phyloP scores from a whole-genome alignment of 495 filamentous ascomycete species.

The Cercophora scortea region DNA sequence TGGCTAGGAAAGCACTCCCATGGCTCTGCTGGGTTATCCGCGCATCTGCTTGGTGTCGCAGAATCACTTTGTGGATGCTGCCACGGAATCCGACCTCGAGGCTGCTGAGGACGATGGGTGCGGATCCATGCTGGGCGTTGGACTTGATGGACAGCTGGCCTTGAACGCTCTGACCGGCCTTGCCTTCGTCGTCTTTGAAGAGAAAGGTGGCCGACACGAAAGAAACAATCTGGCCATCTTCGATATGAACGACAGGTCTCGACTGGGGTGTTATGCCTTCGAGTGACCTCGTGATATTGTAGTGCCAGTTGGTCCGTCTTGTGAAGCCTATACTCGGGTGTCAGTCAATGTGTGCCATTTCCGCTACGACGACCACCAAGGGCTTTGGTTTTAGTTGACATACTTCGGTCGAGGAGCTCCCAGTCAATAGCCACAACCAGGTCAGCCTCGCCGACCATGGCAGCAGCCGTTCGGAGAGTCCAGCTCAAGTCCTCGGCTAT shows the following conservation, averaged over 20 bases:
- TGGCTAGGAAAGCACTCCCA: conserved; percentile 5
- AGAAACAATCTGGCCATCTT: conserved; percentile 59
- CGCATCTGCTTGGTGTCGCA: conserved; percentile 27
- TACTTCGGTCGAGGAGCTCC: conserved; percentile 68
- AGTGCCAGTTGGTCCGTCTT: conserved; percentile 53
- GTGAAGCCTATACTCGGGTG: conserved; percentile 44
- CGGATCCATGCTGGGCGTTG: conserved; percentile 51
- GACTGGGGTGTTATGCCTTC: conserved; percentile 44
- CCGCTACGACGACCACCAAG: not conserved
- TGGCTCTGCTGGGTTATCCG: conserved; percentile 1
- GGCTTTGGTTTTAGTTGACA: conserved; percentile 18
- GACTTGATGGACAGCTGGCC: conserved; percentile 72
- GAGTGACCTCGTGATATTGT: conserved; percentile 67
- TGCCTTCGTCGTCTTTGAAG: conserved; percentile 66
- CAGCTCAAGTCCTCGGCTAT: conserved; percentile 66
- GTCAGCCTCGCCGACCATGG: conserved; percentile 52
- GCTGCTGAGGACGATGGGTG: conserved; percentile 55
- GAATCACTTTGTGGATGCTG: conserved; percentile 50
- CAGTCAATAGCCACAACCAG: conserved; percentile 71
- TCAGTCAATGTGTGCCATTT: conserved; percentile 1
- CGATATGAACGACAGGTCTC: conserved; percentile 58
- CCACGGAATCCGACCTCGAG: conserved; percentile 64
- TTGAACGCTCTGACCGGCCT: conserved; percentile 69
- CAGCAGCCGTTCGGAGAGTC: conserved; percentile 66
- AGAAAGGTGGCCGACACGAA: conserved; percentile 65